Conservation (phyloP, 2,329 filamentous ascomycete species). For the Botrytis squamosa region DNA sequence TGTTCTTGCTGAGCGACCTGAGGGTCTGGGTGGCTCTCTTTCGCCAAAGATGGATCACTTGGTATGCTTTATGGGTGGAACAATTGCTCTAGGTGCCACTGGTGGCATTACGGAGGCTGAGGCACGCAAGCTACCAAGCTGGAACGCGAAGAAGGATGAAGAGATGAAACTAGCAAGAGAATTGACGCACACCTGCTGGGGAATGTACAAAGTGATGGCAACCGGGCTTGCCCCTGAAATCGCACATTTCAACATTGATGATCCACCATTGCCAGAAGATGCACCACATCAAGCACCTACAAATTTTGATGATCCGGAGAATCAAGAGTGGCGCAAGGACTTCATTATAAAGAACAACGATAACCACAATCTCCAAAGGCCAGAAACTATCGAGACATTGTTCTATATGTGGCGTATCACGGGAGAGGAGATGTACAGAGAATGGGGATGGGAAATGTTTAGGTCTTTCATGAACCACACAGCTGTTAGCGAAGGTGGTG, state of each 20-base stretch:
- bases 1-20: slow-evolving; percentile 83
- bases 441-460: slow-evolving; percentile 99
- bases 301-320: slow-evolving; percentile 50
- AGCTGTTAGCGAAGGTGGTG: slow-evolving; percentile 71
- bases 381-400: slow-evolving; percentile 92
- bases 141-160: slow-evolving; percentile 77
- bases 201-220: slow-evolving; percentile 87
- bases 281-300: slow-evolving; percentile 51
- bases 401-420: slow-evolving; percentile 99
- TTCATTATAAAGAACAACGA: slow-evolving; percentile 80
- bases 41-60: slow-evolving; percentile 97
- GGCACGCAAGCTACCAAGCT: slow-evolving; percentile 68
- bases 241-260: slow-evolving; percentile 77
- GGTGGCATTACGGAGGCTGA: slow-evolving; percentile 72
- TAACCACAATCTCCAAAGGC: slow-evolving; percentile 87
- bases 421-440: slow-evolving; percentile 79
- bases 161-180: slow-evolving; percentile 86
- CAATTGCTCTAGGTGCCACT: slow-evolving; percentile 85
- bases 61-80: slow-evolving; percentile 96
- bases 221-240: slow-evolving; percentile 96
- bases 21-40: slow-evolving; percentile 64
- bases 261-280: slow-evolving; percentile 63
- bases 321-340: slow-evolving; percentile 71
- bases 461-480: slow-evolving; percentile 85
- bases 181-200: slow-evolving; percentile 96